A percentile compares a stretch with the other conserved stretches of the same genome.
Conservation (phyloP, 768 basidiomycete genomes). For the Lentinula lateritia region DNA sequence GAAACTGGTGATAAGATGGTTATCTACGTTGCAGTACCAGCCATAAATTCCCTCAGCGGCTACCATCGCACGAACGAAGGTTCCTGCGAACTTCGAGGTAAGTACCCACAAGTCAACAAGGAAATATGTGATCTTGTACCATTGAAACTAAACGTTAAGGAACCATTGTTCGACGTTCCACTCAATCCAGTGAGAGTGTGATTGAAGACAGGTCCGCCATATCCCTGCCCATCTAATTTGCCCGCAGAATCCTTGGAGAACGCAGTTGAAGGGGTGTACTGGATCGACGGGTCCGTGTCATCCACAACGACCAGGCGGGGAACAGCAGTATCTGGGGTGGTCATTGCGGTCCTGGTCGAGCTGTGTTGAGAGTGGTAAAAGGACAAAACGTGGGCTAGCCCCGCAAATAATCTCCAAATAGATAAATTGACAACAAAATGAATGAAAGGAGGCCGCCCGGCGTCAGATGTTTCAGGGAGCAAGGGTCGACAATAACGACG, state of each 20-base stretch:
- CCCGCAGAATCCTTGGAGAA: not conserved
- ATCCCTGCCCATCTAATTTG: not conserved
- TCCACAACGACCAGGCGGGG: slow-evolving; percentile 5
- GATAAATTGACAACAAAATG: not conserved
- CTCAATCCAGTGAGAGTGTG: not conserved
- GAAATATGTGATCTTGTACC: not conserved
- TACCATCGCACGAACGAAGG: not conserved
- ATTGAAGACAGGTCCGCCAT: not conserved
- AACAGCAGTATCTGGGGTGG: not conserved
- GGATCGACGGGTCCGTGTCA: slow-evolving; percentile 1
- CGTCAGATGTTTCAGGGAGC: not conserved
- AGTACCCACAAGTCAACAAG: not conserved
- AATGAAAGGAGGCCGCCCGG: not conserved
- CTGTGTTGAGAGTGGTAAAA: not conserved
- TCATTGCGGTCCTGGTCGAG: not conserved
- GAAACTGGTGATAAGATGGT: not conserved
- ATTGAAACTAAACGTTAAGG: not conserved
- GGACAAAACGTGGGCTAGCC: not conserved
- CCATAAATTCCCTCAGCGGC: not conserved
- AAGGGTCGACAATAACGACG: not conserved
- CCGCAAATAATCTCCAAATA: not conserved
- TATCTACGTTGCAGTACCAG: not conserved
- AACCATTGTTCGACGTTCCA: slow-evolving; percentile 1
- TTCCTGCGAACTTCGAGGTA: not conserved
- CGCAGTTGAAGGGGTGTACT: not conserved